phyloP scores from a whole-genome alignment of 441 rosid species.

The Adansonia gregorii region DNA sequence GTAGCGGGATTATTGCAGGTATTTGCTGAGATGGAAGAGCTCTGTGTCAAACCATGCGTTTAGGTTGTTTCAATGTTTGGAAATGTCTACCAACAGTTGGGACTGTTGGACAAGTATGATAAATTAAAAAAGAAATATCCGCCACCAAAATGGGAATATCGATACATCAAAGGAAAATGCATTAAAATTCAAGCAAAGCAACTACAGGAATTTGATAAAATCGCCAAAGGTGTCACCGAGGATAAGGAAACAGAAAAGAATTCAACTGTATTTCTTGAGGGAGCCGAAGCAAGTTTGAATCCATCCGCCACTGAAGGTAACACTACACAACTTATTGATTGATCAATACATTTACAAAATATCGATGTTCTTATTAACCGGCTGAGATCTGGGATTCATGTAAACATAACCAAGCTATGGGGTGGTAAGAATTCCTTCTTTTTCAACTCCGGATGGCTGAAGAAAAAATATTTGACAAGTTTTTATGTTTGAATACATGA shows the following conservation, averaged over 20 bases:
- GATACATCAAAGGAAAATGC: constrained; percentile 86
- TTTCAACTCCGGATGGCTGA: neutral
- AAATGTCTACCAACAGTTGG: constrained; percentile 47
- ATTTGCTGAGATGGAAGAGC: constrained; percentile 99
- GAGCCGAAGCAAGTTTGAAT: constrained; percentile 3
- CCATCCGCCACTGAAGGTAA: constrained; percentile 1
- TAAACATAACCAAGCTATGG: neutral
- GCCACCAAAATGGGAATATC: constrained; percentile 77
- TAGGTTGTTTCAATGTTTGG: constrained; percentile 77
- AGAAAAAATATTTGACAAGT: neutral
- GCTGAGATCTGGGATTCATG: neutral
- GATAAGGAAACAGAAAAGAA: constrained; percentile 31
- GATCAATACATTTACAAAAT: neutral
- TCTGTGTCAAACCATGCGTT: constrained; percentile 65
- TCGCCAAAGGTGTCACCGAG: constrained; percentile 31
- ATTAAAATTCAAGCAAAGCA: constrained; percentile 63
- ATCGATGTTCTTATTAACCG: too few species aligned
- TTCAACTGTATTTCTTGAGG: constrained; percentile 22
- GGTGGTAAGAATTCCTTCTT: neutral
- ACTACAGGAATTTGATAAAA: constrained; percentile 37
- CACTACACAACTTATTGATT: constrained; percentile 14
- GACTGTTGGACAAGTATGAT: too few species aligned
- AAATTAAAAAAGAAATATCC: constrained; percentile 63
- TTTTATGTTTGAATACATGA: neutral
- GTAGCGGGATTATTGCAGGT: constrained; percentile 41